Conservation (phyloP, 2,329 filamentous ascomycete genomes). For the Beauveria medogensis region DNA sequence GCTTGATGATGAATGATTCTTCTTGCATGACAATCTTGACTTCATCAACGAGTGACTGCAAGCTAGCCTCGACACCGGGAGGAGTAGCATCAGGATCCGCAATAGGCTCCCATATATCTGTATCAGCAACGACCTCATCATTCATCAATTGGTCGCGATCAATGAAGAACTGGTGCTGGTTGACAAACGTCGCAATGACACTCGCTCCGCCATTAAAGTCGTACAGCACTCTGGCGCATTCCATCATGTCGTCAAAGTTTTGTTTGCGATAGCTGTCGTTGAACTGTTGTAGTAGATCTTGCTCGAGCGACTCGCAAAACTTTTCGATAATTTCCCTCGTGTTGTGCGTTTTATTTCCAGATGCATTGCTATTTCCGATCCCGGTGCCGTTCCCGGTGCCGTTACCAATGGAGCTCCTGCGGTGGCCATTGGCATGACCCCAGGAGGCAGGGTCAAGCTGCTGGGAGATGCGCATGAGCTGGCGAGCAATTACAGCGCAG, state of each 20-base stretch:
- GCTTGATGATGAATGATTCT: conserved; percentile 92
- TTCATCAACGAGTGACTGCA: conserved; percentile 89
- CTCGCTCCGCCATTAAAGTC: conserved; percentile 96
- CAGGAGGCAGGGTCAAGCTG: conserved; percentile 73
- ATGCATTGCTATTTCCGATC: conserved; percentile 28
- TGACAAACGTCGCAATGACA: conserved; percentile 93
- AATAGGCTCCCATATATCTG: conserved; percentile 78
- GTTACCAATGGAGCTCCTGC: conserved; percentile 33
- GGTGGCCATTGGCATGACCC: conserved; percentile 45
- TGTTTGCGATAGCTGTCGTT: conserved; percentile 93
- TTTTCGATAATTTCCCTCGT: conserved; percentile 91
- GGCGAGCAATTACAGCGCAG: conserved; percentile 87
- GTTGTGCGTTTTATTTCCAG: conserved; percentile 46
- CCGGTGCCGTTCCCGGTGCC: conserved; percentile 35
- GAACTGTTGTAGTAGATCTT: conserved; percentile 91
- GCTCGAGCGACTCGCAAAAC: conserved; percentile 90
- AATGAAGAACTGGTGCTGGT: conserved; percentile 99
- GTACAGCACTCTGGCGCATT: conserved; percentile 85
- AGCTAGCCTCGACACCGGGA: conserved; percentile 80
- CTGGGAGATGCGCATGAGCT: conserved; percentile 89
- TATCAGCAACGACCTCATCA: conserved; percentile 71
- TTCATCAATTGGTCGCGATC: conserved; percentile 86
- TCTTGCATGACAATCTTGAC: conserved; percentile 94
- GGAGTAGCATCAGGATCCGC: conserved; percentile 92
- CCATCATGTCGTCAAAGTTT: conserved; percentile 97